phyloP scores from a whole-genome alignment of 2,329 filamentous ascomycete genomes.

The Trichoderma koningiopsis region DNA sequence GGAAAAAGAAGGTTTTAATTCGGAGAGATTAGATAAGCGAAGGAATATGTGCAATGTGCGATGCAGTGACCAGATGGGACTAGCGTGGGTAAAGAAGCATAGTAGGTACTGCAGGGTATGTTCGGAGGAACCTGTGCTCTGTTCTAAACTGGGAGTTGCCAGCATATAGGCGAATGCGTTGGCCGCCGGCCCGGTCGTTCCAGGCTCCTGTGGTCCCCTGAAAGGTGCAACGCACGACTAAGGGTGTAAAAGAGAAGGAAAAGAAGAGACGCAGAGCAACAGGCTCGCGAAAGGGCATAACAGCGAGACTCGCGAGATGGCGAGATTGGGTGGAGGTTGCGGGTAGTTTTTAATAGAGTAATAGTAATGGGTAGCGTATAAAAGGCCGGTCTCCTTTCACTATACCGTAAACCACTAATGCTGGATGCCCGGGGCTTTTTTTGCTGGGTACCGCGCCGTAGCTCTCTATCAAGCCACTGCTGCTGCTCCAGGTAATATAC shows the following conservation, averaged over 20 bases:
- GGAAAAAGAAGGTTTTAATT: neutral
- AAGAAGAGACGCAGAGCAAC: neutral
- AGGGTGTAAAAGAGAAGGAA: neutral
- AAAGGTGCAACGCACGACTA: neutral
- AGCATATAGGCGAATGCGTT: neutral
- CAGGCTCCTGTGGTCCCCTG: neutral
- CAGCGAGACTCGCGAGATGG: neutral
- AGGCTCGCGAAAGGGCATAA: neutral
- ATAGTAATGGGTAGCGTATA: no score
- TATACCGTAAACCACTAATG: neutral
- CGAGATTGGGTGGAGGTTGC: neutral
- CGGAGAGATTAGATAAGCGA: neutral
- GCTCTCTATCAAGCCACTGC: neutral
- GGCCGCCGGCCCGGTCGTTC: no score
- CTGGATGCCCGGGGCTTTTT: neutral
- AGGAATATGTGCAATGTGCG: neutral
- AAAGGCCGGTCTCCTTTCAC: neutral
- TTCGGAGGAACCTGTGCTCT: no score
- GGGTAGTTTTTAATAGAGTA: neutral
- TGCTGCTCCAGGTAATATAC: neutral
- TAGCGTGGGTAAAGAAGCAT: neutral
- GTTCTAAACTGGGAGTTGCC: neutral
- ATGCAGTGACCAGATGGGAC: neutral
- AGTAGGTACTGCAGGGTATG: neutral
- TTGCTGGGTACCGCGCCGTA: neutral